Evolutionary conservation across 345 rosid species (phyloP).

Genomic region (Gossypium bickii): DNA sequence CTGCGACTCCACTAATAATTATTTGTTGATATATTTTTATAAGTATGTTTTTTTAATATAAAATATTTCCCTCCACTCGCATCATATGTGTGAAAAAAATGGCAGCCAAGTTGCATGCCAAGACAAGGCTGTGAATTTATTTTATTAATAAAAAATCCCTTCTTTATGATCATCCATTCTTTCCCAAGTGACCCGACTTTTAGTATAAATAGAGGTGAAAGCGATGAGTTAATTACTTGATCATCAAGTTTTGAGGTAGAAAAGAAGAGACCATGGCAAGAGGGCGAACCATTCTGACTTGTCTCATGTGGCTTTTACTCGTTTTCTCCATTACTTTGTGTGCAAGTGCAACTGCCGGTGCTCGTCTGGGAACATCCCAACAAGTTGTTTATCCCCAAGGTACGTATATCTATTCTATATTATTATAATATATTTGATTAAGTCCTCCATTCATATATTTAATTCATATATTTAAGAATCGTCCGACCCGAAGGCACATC

Average conservation of each 20-base stretch:
- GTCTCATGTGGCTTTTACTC: slow-evolving; percentile 20
- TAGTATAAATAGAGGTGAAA: slow-evolving; percentile 5
- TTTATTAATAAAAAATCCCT: not conserved
- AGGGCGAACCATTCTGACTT: slow-evolving; percentile 13
- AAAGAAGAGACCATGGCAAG: slow-evolving; percentile 15
- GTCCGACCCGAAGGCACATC: no score
- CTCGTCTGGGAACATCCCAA: slow-evolving; percentile 5
- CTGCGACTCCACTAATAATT: no score
- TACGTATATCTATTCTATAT: not conserved
- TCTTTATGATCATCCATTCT: not conserved
- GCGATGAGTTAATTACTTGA: slow-evolving; percentile 3
- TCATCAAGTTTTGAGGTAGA: not conserved
- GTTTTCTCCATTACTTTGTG: slow-evolving; percentile 19
- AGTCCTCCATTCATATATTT: no score
- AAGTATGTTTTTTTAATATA: no score
- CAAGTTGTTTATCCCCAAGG: slow-evolving; percentile 9
- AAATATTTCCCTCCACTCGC: no score
- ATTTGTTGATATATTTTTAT: no score
- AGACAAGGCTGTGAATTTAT: not conserved
- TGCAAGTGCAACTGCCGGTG: slow-evolving; percentile 27
- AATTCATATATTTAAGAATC: no score
- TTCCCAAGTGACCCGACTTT: not conserved
- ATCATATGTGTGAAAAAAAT: not conserved
- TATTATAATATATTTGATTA: no score
- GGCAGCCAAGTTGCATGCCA: not conserved